Percentiles rank a stretch among this genome's conserved stretches.
These are phyloP conservation scores for Daldinia grandis DNA, from an alignment of 495 filamentous ascomycete genomes.

Conservation along the genomic window DNA sequence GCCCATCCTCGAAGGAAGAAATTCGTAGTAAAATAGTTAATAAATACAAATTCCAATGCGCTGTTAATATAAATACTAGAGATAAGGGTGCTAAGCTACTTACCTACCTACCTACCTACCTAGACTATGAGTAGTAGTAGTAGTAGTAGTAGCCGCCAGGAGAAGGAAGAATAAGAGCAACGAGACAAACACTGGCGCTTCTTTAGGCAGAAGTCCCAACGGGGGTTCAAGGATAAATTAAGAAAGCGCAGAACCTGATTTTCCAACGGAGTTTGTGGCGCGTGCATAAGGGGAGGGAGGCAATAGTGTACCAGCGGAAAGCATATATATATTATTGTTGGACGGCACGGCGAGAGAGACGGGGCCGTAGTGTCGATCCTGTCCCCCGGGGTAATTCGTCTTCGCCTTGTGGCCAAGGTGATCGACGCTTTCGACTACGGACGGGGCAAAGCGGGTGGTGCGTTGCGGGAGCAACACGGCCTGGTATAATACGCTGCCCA, in stretches of 20 bases:
- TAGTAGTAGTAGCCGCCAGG: background rate
- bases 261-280: conserved; percentile 19
- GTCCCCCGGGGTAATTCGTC: conserved; percentile 18
- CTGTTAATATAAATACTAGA: conserved; percentile 22
- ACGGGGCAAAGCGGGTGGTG: conserved; percentile 17
- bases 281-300: conserved; percentile 1
- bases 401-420: conserved; percentile 15
- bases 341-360: conserved; percentile 28
- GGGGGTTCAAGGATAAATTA: conserved; percentile 28
- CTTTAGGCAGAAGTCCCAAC: conserved; percentile 31
- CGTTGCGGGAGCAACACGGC: conserved; percentile 17
- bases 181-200: too few species aligned
- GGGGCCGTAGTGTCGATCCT: conserved; percentile 31
- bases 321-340: conserved; percentile 31
- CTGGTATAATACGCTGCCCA: conserved; percentile 26
- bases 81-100: background rate
- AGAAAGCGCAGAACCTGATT: too few species aligned
- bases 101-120: too few species aligned
- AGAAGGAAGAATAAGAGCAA: background rate
- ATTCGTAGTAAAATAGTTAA: conserved; percentile 25
- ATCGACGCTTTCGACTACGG: conserved; percentile 25
- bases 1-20: conserved; percentile 1
- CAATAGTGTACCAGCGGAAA: conserved; percentile 20
- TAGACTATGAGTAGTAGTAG: too few species aligned
- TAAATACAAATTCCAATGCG: conserved; percentile 28